phyloP scores from a whole-genome alignment of 1,139 yeast species.

The Blastobotrys persicus region DNA sequence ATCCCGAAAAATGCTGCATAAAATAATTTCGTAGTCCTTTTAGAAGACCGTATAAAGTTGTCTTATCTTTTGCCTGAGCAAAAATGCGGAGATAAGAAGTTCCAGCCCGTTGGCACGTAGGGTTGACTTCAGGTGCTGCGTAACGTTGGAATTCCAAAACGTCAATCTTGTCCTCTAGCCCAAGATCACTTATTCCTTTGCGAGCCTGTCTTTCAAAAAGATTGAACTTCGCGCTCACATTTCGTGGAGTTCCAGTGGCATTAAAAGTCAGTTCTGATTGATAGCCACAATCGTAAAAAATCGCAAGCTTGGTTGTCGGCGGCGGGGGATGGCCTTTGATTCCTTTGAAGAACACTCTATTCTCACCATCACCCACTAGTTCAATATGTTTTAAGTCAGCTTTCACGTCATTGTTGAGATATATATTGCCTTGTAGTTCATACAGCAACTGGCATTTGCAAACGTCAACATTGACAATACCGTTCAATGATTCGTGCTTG shows the following conservation, averaged over 20 bases:
- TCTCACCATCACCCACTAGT: conserved; percentile 1
- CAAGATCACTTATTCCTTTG: neutral
- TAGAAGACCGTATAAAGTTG: neutral
- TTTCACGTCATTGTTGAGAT: conserved; percentile 20
- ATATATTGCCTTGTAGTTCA: conserved; percentile 28
- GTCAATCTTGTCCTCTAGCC: conserved; percentile 1
- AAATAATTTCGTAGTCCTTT: conserved; percentile 4
- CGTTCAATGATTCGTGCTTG: conserved; percentile 25
- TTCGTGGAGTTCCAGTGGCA: conserved; percentile 12
- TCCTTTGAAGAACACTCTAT: conserved; percentile 8
- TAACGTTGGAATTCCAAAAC: conserved; percentile 8
- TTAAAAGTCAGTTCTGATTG: conserved; percentile 5
- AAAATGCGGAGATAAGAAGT: conserved; percentile 7
- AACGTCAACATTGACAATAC: conserved; percentile 26
- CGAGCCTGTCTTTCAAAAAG: conserved; percentile 5
- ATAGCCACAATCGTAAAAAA: conserved; percentile 10
- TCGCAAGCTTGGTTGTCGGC: conserved; percentile 12
- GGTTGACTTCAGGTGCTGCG: conserved; percentile 10
- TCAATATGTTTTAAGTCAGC: conserved; percentile 6
- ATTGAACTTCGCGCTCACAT: conserved; percentile 7
- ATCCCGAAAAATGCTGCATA: conserved; percentile 12
- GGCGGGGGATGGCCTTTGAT: conserved; percentile 11
- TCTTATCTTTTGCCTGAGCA: conserved; percentile 7
- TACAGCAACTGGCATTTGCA: conserved; percentile 25
- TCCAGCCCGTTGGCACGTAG: conserved; percentile 7